Evolutionary conservation across 805 yeast species (phyloP), one percentile per base, ranked within the genome.

Genomic region (Zygotorulaspora chibaensis): DNA sequence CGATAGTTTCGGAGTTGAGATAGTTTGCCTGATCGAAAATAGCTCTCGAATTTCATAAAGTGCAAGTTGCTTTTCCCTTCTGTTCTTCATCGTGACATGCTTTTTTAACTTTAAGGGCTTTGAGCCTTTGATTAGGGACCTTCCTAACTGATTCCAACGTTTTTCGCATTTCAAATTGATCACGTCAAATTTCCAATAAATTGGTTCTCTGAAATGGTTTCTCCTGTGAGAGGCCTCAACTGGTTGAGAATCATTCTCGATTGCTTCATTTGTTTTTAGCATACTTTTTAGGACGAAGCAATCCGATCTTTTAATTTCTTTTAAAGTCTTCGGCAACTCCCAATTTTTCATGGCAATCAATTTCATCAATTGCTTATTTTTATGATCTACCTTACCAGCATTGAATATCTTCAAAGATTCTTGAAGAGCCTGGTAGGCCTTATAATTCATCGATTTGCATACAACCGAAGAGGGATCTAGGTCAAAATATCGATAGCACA

Each of bases 81-180:
- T 30, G 18, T 34, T 42, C 12, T 40, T 52, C 45, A 50, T 36
- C 2, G 47, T 28, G 30, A 38, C 3, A 31, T 37, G 35, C 27
- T 45, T 39, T 20, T 45, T 50, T 27, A 13, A 33, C 42, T 53
- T 59, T 20, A 49, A 20, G 11, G 56, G 56, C n/a, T 30, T 27
- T 3, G 34, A 38, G 12, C 11, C 45, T n/a, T 15, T 8, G 12
- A 38, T 44, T 6, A 61, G 28, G 1, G 58, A 40, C 35, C 64
- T 44, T 1, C 66, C 65, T 16, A 57, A 23, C n/a, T 56, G 48
- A 3, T 47, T 41, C 66, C 66, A 62, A 46, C 56, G 63, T 28
- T 56, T 57, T 29, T 28, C 40, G 35, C 61, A 53, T 41, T 57
- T 59, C 26, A 61, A 34, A 8, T 45, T 13, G 10, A 52, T 12